Evolutionary conservation across 495 filamentous ascomycete genomes (phyloP).

Genomic region (Pyrenopolyporus hunteri): DNA sequence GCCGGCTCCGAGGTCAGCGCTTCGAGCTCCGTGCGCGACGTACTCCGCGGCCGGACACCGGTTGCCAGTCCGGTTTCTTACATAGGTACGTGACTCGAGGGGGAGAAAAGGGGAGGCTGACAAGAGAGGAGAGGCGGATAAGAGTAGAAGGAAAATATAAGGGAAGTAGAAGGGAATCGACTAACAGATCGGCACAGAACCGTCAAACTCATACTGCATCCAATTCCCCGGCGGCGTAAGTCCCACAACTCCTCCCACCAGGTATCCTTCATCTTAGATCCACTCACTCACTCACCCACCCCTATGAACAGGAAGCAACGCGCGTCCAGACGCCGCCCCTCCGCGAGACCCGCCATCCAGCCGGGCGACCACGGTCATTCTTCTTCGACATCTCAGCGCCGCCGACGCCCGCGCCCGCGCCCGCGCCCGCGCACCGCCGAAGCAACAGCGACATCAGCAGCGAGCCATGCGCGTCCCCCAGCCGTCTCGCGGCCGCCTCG

Average conservation of each 20-base stretch:
- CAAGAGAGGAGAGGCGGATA: neutral
- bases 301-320: conserved; percentile 49
- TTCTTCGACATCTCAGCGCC: conserved; percentile 55
- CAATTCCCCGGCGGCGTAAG: conserved; percentile 41
- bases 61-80: conserved; percentile 38
- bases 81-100: conserved; percentile 31
- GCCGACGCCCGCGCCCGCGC: too few relatives aligned
- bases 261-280: neutral
- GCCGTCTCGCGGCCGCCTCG: neutral
- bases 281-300: neutral
- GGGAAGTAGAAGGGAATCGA: neutral
- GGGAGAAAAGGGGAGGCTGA: neutral
- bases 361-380: conserved; percentile 47
- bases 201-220: conserved; percentile 3
- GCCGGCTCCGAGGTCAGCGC: conserved; percentile 42
- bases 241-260: conserved; percentile 11
- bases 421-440: neutral
- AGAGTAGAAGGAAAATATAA: neutral
- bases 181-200: conserved; percentile 1
- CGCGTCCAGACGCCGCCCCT: conserved; percentile 56
- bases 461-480: neutral
- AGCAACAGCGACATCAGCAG: neutral
- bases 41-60: conserved; percentile 47
- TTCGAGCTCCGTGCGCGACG: conserved; percentile 46
- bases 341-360: conserved; percentile 32